Conservation (phyloP, 2,329 filamentous ascomycete species). For the Taxawa tesnikishii region DNA sequence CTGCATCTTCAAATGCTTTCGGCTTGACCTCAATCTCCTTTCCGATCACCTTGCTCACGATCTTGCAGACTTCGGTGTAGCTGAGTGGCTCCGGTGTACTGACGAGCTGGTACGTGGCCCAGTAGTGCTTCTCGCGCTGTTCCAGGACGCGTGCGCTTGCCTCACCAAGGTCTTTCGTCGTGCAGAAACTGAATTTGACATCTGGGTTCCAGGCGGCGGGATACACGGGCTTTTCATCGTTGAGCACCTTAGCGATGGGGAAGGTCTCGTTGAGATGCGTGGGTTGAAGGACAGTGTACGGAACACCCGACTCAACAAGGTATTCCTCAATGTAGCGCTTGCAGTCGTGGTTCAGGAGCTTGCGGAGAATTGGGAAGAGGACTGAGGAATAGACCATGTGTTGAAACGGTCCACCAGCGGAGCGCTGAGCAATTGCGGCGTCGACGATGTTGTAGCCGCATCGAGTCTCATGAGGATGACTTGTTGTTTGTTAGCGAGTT, state of each 20-base stretch:
- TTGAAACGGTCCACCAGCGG: conserved; percentile 11
- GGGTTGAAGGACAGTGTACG: conserved; percentile 24
- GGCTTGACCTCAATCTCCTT: conserved; percentile 14
- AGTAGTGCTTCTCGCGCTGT: conserved; percentile 16
- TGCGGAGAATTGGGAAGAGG: conserved; percentile 19
- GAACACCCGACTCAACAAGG: conserved; percentile 20
- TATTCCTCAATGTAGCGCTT: conserved; percentile 24
- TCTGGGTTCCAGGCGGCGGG: conserved; percentile 11
- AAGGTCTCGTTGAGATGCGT: conserved; percentile 22
- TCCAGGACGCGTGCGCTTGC: conserved; percentile 13
- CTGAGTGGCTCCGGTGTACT: conserved; percentile 9
- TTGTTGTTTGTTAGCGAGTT: no score
- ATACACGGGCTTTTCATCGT: conserved; percentile 13
- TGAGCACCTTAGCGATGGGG: conserved; percentile 11
- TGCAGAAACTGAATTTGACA: conserved; percentile 15
- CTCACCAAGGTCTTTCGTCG: conserved; percentile 15
- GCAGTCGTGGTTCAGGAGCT: conserved; percentile 24
- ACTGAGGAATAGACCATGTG: conserved; percentile 25
- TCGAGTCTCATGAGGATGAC: conserved; percentile 19
- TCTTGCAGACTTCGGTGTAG: conserved; percentile 11
- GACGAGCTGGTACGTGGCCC: conserved; percentile 17
- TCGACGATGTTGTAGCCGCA: conserved; percentile 25
- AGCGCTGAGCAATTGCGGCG: conserved; percentile 15
- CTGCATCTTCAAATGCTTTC: conserved; percentile 11
- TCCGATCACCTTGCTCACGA: conserved; percentile 13